Percentiles rank a stretch among this genome's conserved stretches.
Evolutionary conservation across 1,284 basidiomycete species (phyloP).

Genomic region (Xanthoconium separans): DNA sequence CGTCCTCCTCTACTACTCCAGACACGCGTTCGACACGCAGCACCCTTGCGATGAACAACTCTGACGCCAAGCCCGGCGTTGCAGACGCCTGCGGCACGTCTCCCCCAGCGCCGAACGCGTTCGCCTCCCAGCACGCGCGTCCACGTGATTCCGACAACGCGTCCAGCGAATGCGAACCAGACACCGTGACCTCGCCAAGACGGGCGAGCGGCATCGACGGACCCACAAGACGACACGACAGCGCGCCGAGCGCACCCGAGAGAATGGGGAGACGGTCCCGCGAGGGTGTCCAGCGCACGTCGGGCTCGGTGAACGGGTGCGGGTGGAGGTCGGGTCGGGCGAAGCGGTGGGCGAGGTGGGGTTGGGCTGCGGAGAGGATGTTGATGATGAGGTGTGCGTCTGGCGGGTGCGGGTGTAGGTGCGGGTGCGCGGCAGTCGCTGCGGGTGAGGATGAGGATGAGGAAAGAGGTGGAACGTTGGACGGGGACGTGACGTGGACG

Average conservation of each 20-base stretch:
- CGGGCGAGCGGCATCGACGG: slow-evolving; percentile 42
- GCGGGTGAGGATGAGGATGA: slow-evolving; percentile 13
- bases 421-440: no score
- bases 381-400: slow-evolving; percentile 63
- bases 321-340: slow-evolving; percentile 63
- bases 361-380: slow-evolving; percentile 62
- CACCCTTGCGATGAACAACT: slow-evolving; percentile 52
- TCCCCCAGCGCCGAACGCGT: not conserved
- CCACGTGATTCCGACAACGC: no score
- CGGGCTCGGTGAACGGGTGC: slow-evolving; percentile 39
- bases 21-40: slow-evolving; percentile 40
- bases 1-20: slow-evolving; percentile 6
- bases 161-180: no score
- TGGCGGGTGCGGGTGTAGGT: no score
- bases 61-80: slow-evolving; percentile 22
- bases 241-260: slow-evolving; percentile 54
- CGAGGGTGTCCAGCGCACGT: slow-evolving; percentile 34
- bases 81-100: slow-evolving; percentile 17
- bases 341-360: slow-evolving; percentile 54
- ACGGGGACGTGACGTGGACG: slow-evolving; percentile 47
- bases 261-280: slow-evolving; percentile 58
- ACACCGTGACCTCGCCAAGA: slow-evolving; percentile 23
- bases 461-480: slow-evolving; percentile 36
- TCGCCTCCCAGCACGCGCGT: slow-evolving; percentile 16
- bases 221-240: slow-evolving; percentile 51